Base-by-base conservation (phyloP, 176 grass and related monocot species). In the Microstegium vimineum region DNA sequence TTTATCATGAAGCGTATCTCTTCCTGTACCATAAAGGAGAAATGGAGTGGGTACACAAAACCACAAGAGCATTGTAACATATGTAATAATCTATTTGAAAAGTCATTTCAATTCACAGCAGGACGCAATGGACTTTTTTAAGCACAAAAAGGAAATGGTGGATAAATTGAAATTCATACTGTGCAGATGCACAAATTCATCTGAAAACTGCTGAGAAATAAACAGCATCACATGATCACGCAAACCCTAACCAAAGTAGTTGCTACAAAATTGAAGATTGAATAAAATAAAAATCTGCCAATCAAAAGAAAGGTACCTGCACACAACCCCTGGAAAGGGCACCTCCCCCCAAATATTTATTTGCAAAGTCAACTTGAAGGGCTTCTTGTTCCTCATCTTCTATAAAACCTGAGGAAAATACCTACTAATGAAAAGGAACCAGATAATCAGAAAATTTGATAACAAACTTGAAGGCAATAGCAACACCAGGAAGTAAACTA, bases 321-420 rank as follows among this genome's bases (percentile, higher is more conserved):
- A 98, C 86, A 75, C 95, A 98, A 49, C 95, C 95, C 79, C 87
- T 82, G 5, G 38, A 81, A 93, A 98, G 92, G 79, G 95, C 92
- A 57, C 95, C 95, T 54, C 95, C 95, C 83, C 95, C 95, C 62
- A 98, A 74, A 91, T 88, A 95, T 63, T 93, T 90, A 93, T 98
- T 95, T 85, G 96, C 90, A 85, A 98, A 98, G 69, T 98, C 96
- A 62, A 93, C 93, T 80, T 98, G 82, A 77, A 95, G 62, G 71
- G 96, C 69, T 93, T 95, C 93, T 80, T 87, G 38, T 52, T 79
- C 74, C 74, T 98, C 90, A 73, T 98, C 96, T 91, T 98, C 96
- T 71, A 98, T 98, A 32, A 95, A 93, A 52, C 93, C 95, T 11
- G 71, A 86, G 74, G 85, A 78, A 77, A 88, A 83, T 56, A 95